Evolutionary conservation across 2,329 filamentous ascomycete species (phyloP), one percentile per base, ranked within the genome.

Genomic region (Mycosphaerella sp.): DNA sequence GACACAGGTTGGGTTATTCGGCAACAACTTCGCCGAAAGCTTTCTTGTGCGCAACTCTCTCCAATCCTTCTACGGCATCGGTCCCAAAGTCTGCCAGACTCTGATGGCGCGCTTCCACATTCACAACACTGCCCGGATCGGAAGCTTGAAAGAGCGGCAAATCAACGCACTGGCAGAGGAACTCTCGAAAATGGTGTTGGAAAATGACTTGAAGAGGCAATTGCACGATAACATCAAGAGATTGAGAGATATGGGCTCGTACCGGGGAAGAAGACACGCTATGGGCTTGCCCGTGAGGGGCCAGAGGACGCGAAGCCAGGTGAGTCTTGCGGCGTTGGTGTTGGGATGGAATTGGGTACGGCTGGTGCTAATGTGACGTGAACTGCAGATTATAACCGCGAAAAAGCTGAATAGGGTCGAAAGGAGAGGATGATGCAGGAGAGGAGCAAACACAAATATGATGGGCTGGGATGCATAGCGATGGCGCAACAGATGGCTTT

Each of bases 261-360:
- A 95, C 69, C 79, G 93, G 50, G 93, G 93, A 61, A 84, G 87
- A 70, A 78, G 93, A 62, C 93, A 98, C 76, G 92, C 92, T 54
- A 91, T 97, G 86, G 83, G 85, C 57, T 74, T 97, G 74, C 93
- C 93, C 3, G 92, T 93, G 51, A 81, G 93, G 63, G 93, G 93
- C 63, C 93, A 98, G 75, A 82, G 80, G 65, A 97, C 93, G 56
- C 85, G 88, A 69, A 88, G 77, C 69, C 92, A 86, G 77, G 81
- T 83, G 65, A 56, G 69, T 67, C 12, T 23, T 17, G 50, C 36
- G 47, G 3, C 46, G 29, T n/a, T 38, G 12, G 36, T 36, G 32
- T 29, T 29, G 26, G 26, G 26, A 6, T 7, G 10, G 48, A 49
- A 42, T 48, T 21, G 3, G 11, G n/a, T 7, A 23, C 32, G 41